These are phyloP conservation scores for Sugiyamaella grinbergsii DNA, from an alignment of 1,139 yeast species.

Conservation along the genomic window DNA sequence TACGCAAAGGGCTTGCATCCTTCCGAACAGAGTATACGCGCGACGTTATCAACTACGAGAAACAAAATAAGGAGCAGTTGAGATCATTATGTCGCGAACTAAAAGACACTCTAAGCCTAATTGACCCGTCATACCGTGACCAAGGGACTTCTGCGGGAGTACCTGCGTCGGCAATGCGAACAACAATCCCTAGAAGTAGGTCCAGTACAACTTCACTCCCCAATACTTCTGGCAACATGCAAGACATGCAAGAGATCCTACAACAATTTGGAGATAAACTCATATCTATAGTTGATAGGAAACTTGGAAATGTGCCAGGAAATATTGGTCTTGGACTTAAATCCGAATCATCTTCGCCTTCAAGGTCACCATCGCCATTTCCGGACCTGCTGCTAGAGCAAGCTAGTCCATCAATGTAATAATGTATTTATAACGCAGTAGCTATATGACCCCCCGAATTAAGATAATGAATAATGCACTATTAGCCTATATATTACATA, in stretches of 20 bases:
- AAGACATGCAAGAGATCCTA: conserved; percentile 23
- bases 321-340: background rate
- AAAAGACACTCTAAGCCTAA: conserved; percentile 27
- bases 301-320: conserved; percentile 16
- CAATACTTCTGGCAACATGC: conserved; percentile 9
- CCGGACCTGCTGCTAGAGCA: background rate
- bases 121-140: conserved; percentile 21
- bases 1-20: conserved; percentile 25
- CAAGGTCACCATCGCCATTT: background rate
- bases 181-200: conserved; percentile 11
- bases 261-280: conserved; percentile 34
- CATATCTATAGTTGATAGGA: conserved; percentile 26
- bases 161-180: background rate
- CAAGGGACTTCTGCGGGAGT: background rate
- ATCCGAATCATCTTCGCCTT: background rate
- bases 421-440: background rate
- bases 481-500: background rate
- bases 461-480: conserved; percentile 8
- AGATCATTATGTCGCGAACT: conserved; percentile 30
- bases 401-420: background rate
- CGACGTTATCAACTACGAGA: conserved; percentile 21
- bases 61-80: conserved; percentile 24
- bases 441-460: too few species aligned
- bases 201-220: conserved; percentile 1
- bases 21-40: conserved; percentile 27